Conservation (phyloP, 768 basidiomycete genomes). For the Floccularia luteovirens region DNA sequence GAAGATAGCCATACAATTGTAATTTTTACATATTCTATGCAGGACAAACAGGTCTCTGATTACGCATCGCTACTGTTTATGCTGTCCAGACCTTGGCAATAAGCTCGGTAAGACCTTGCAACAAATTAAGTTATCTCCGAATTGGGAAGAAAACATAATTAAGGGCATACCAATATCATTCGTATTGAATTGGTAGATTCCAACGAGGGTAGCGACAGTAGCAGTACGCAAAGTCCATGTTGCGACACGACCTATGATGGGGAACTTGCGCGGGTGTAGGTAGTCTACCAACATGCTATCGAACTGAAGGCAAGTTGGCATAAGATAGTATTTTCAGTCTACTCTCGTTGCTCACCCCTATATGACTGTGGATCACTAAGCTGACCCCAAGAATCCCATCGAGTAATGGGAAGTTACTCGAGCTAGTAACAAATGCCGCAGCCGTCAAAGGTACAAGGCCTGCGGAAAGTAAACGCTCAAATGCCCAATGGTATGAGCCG, state of each 20-base stretch:
- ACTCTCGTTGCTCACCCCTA: constrained; percentile 54
- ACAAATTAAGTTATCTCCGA: constrained; percentile 1
- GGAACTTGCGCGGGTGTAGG: constrained; percentile 89
- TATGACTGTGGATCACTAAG: constrained; percentile 91
- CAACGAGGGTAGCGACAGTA: constrained; percentile 79
- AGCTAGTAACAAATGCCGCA: constrained; percentile 77
- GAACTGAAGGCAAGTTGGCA: constrained; percentile 38
- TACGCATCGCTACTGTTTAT: constrained; percentile 30
- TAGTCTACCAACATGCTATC: constrained; percentile 81
- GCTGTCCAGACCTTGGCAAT: constrained; percentile 80
- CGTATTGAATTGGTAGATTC: constrained; percentile 97
- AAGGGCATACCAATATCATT: constrained; percentile 86
- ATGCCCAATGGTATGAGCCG: constrained; percentile 90
- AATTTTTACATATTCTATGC: too few species aligned
- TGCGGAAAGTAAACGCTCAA: constrained; percentile 88
- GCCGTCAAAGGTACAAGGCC: constrained; percentile 83
- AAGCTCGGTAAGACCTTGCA: constrained; percentile 76
- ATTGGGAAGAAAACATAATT: constrained; percentile 1
- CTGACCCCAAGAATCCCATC: constrained; percentile 86
- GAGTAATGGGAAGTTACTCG: constrained; percentile 71
- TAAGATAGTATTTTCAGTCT: constrained; percentile 6
- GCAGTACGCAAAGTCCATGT: constrained; percentile 75
- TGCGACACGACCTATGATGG: constrained; percentile 56
- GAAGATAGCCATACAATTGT: too few species aligned
- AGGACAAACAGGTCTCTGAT: too few species aligned